phyloP scores from a whole-genome alignment of 371 early-diverging fungal species.

The Actinomucor elegans region DNA sequence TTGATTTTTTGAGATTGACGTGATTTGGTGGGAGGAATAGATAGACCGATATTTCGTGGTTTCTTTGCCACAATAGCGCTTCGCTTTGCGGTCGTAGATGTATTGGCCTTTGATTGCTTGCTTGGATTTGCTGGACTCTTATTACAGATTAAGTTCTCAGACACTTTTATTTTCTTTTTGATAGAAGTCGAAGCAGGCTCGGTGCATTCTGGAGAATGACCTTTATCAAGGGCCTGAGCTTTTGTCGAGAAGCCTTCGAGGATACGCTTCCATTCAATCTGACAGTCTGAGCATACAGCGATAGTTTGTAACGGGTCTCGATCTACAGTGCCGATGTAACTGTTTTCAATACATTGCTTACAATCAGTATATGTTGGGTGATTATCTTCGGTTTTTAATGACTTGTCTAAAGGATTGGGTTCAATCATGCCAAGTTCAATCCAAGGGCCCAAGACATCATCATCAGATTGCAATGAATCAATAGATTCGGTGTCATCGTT shows the following conservation, averaged over 20 bases:
- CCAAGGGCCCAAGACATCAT: constrained; percentile 46
- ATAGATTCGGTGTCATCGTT: constrained; percentile 6
- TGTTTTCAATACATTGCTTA: neutral
- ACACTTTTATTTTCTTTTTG: neutral
- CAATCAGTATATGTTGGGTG: neutral
- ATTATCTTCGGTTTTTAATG: neutral
- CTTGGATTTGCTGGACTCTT: too few species aligned
- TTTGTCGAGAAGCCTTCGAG: neutral
- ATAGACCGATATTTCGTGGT: too few species aligned
- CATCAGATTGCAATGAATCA: constrained; percentile 38
- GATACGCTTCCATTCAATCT: neutral
- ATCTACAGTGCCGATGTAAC: neutral
- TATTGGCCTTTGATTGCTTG: too few species aligned
- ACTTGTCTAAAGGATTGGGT: neutral
- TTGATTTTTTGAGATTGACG: constrained; percentile 10
- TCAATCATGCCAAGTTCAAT: constrained; percentile 23
- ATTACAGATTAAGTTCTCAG: neutral
- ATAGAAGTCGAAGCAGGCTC: too few species aligned
- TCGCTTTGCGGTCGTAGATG: neutral
- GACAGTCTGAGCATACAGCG: neutral
- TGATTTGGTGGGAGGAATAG: constrained; percentile 24
- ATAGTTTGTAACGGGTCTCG: too few species aligned
- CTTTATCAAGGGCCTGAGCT: too few species aligned
- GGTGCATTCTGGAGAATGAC: too few species aligned
- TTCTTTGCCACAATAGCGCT: neutral